phyloP scores from a whole-genome alignment of 176 grass and related monocot species.

The Metroxylon sagu region DNA sequence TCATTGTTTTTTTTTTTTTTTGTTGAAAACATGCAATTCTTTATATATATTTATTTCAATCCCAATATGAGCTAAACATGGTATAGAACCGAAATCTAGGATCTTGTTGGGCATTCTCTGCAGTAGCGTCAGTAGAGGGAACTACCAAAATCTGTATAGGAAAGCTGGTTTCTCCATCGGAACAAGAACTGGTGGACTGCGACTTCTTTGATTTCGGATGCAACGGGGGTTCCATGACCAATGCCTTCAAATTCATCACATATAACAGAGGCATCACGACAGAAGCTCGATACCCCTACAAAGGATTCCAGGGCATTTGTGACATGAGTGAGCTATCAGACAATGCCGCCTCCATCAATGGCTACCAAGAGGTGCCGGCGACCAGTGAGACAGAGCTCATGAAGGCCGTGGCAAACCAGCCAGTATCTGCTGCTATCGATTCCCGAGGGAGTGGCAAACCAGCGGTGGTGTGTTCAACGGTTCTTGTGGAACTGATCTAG shows the following conservation, averaged over 20 bases:
- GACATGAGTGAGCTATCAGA: too few species aligned
- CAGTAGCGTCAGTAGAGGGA: neutral
- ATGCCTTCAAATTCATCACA: neutral
- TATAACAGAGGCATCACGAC: neutral
- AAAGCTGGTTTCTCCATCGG: neutral
- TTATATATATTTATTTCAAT: too few species aligned
- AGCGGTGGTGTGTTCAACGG: neutral
- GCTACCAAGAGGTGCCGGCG: neutral
- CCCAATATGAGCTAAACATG: too few species aligned
- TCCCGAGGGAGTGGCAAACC: too few species aligned
- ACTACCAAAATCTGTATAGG: neutral
- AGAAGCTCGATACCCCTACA: neutral
- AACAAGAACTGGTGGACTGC: neutral
- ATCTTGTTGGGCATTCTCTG: neutral
- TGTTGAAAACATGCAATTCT: too few species aligned
- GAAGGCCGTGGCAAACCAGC: too few species aligned
- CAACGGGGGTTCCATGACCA: neutral
- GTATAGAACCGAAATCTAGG: too few species aligned
- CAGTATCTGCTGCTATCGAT: neutral
- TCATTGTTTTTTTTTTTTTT: too few species aligned
- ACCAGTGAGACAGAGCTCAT: neutral
- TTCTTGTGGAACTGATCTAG: neutral
- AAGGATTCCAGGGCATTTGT: neutral
- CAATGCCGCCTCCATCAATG: neutral
- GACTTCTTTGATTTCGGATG: neutral